Conservation (phyloP, 345 rosid genomes). For the Physaria fendleri region DNA sequence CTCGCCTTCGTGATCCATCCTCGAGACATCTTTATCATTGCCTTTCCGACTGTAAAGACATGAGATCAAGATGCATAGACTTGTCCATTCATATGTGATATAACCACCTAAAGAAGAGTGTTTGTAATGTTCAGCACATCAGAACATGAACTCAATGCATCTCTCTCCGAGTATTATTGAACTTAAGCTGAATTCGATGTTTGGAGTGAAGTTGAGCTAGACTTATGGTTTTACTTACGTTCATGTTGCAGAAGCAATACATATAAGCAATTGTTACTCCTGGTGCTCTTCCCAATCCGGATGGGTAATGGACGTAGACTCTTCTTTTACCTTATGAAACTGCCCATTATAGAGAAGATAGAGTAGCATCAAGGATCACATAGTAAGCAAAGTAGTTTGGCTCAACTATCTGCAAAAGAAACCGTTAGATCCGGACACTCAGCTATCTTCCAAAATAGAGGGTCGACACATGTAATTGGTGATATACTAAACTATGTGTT, state of each 20-base stretch:
- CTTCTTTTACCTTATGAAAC: conserved; percentile 72
- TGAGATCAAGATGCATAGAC: conserved; percentile 68
- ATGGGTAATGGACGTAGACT: conserved; percentile 82
- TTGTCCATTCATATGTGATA: conserved; percentile 88
- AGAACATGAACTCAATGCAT: not conserved
- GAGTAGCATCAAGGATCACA: no score
- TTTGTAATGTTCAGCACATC: conserved; percentile 2
- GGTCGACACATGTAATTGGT: no score
- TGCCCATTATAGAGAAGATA: conserved; percentile 82
- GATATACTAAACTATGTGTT: not conserved
- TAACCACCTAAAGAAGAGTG: conserved; percentile 52
- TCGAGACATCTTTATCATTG: conserved; percentile 85
- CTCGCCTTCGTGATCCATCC: conserved; percentile 98
- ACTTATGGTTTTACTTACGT: conserved; percentile 43
- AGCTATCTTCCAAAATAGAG: no score
- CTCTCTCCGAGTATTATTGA: not conserved
- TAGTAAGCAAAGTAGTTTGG: no score
- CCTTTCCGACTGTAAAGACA: conserved; percentile 65
- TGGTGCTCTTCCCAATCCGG: conserved; percentile 96
- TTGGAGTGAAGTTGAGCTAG: conserved; percentile 14
- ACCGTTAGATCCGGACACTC: no score
- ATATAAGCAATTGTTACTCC: conserved; percentile 81
- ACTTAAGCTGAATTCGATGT: conserved; percentile 74
- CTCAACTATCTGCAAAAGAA: no score
- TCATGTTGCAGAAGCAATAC: conserved; percentile 77